A percentile compares a stretch with the other conserved stretches of the same genome.
Conservation (phyloP, 768 basidiomycete species). For the Pleurotus tuoliensis region DNA sequence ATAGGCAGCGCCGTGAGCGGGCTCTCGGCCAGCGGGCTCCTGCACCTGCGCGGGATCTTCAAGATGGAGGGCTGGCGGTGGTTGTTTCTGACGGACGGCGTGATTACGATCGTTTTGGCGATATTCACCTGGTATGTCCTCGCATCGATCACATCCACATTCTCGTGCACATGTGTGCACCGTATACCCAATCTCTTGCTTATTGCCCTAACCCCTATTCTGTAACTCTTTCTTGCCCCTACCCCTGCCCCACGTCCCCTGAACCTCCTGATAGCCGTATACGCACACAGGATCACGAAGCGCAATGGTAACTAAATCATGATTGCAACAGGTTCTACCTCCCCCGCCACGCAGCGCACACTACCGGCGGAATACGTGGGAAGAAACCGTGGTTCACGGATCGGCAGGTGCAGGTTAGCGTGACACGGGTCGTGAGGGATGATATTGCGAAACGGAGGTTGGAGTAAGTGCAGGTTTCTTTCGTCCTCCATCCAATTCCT, state of each 20-base stretch:
- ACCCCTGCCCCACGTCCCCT: too few relatives aligned
- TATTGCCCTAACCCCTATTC: too few relatives aligned
- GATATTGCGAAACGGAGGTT: conserved; percentile 1
- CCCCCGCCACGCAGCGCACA: conserved; percentile 1
- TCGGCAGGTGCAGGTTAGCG: conserved; percentile 4
- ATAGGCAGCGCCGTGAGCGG: conserved; percentile 8
- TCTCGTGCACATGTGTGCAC: too few relatives aligned
- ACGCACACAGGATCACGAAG: too few relatives aligned
- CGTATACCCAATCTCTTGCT: too few relatives aligned
- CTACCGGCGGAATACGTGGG: neutral
- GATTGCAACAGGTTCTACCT: neutral
- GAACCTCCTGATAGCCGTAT: too few relatives aligned
- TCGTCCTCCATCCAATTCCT: too few relatives aligned
- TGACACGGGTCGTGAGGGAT: conserved; percentile 4
- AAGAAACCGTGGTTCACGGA: conserved; percentile 4
- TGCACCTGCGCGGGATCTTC: conserved; percentile 4
- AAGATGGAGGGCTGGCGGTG: conserved; percentile 6
- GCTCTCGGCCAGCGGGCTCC: conserved; percentile 2
- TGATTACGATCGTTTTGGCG: neutral
- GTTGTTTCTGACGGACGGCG: neutral
- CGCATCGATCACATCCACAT: too few relatives aligned
- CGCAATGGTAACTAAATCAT: neutral
- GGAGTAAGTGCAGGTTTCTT: too few relatives aligned
- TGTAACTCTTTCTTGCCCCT: too few relatives aligned
- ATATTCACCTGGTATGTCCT: conserved; percentile 1